Evolutionary conservation across 768 basidiomycete species (phyloP).

Genomic region (Naganishia vaughanmartiniae): DNA sequence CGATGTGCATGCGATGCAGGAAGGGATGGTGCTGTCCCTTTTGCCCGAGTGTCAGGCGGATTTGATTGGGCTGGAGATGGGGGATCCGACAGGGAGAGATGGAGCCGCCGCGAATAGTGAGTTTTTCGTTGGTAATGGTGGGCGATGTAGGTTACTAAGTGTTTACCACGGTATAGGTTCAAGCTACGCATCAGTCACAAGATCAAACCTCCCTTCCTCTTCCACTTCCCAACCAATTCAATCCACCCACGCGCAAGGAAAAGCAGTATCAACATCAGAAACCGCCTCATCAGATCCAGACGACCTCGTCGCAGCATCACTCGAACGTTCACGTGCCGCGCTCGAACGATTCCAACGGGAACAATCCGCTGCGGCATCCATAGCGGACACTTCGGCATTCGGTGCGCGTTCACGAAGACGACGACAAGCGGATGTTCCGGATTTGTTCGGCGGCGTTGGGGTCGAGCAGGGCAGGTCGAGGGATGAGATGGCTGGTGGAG

Average conservation of each 20-base stretch:
- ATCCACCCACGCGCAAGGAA: neutral
- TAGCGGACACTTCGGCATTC: neutral
- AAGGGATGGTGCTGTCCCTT: slow-evolving; percentile 68
- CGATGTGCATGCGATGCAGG: slow-evolving; percentile 29
- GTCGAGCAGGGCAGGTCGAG: slow-evolving; percentile 1
- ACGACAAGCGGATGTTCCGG: slow-evolving; percentile 25
- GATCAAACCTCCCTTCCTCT: neutral
- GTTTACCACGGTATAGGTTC: neutral
- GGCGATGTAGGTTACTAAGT: neutral
- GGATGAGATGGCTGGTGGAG: slow-evolving; percentile 1
- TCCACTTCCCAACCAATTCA: neutral
- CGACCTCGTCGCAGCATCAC: slow-evolving; percentile 26
- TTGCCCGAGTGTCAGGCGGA: slow-evolving; percentile 72
- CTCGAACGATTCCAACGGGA: slow-evolving; percentile 27
- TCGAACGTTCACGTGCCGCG: slow-evolving; percentile 20
- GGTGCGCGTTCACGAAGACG: slow-evolving; percentile 6
- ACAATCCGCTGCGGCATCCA: slow-evolving; percentile 13
- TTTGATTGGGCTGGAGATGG: slow-evolving; percentile 62
- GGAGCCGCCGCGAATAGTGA: neutral
- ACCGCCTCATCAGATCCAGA: neutral
- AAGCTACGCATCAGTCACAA: slow-evolving; percentile 1
- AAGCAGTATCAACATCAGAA: neutral
- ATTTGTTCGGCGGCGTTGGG: slow-evolving; percentile 6
- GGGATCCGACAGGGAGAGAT: slow-evolving; percentile 61
- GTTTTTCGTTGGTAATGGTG: neutral